Conservation (phyloP, 1,284 basidiomycete genomes). For the Ceratobasidium sp. region DNA sequence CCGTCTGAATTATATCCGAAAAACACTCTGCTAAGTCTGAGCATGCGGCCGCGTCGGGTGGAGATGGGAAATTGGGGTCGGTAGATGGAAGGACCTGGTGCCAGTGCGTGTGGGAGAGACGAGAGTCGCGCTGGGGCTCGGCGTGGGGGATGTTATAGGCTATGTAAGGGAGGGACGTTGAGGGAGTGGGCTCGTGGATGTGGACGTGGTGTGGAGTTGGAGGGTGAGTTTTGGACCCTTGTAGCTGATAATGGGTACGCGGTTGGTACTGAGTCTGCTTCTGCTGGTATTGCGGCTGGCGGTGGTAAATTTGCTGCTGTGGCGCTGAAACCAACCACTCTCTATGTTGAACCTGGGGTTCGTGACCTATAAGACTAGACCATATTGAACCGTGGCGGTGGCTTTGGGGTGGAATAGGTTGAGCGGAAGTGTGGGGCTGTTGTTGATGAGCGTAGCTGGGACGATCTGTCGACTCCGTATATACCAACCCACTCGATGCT, state of each 20-base stretch:
- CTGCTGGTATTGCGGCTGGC: neutral
- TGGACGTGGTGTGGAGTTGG: neutral
- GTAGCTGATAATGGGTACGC: no score
- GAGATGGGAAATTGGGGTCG: neutral
- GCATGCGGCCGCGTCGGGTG: neutral
- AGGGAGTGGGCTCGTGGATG: no score
- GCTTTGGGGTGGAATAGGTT: neutral
- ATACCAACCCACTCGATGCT: no score
- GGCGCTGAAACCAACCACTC: no score
- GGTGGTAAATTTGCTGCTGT: neutral
- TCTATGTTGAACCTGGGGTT: no score
- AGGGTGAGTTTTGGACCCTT: no score
- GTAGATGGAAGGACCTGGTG: neutral
- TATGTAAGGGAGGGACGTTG: neutral
- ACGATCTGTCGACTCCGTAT: neutral
- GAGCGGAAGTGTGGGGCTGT: neutral
- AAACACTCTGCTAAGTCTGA: conserved; percentile 1
- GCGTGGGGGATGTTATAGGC: neutral
- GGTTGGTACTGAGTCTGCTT: neutral
- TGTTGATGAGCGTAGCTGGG: no score
- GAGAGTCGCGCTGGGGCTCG: conserved; percentile 3
- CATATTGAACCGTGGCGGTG: neutral
- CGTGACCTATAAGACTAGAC: neutral
- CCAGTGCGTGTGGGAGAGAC: neutral
- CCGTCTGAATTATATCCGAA: neutral